These are phyloP conservation scores for Physcomitrellopsis africana DNA, from an alignment of 225 moss, liverwort and hornwort species.

Conservation along the genomic window DNA sequence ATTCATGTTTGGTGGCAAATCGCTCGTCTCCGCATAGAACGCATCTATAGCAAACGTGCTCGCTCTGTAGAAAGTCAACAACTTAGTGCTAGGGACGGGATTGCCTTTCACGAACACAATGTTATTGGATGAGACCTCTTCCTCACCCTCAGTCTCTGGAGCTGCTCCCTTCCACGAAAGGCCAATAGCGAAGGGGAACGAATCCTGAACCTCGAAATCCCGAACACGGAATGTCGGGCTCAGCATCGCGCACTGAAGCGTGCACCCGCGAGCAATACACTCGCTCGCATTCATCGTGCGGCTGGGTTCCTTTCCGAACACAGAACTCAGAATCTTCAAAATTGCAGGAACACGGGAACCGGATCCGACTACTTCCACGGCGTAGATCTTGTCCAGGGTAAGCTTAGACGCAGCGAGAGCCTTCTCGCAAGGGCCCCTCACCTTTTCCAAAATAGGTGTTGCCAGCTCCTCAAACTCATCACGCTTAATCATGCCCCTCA, in stretches of 20 bases:
- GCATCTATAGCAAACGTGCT: conserved; percentile 88
- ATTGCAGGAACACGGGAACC: conserved; percentile 94
- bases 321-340: conserved; percentile 76
- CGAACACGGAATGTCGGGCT: conserved; percentile 88
- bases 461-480: conserved; percentile 88
- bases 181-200: conserved; percentile 92
- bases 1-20: conserved; percentile 65
- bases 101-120: conserved; percentile 96
- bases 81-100: conserved; percentile 83
- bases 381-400: conserved; percentile 65
- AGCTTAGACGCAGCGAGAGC: conserved; percentile 80
- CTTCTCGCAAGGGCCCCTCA: conserved; percentile 89
- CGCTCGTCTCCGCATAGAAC: conserved; percentile 72
- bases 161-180: conserved; percentile 98
- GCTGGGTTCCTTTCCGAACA: conserved; percentile 92
- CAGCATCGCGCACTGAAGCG: conserved; percentile 90
- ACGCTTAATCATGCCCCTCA: conserved; percentile 75
- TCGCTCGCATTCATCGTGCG: conserved; percentile 98
- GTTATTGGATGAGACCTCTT: conserved; percentile 90
- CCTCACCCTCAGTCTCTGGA: conserved; percentile 89
- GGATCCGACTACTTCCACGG: conserved; percentile 97
- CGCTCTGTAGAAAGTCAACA: conserved; percentile 90
- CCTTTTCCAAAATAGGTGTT: conserved; percentile 79
- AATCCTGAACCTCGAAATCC: conserved; percentile 94
- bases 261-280: conserved; percentile 84